Percentiles rank a stretch among this genome's conserved stretches.
Conservation (phyloP, 192 early-diverging fungal species). For the Physocladia obscura region DNA sequence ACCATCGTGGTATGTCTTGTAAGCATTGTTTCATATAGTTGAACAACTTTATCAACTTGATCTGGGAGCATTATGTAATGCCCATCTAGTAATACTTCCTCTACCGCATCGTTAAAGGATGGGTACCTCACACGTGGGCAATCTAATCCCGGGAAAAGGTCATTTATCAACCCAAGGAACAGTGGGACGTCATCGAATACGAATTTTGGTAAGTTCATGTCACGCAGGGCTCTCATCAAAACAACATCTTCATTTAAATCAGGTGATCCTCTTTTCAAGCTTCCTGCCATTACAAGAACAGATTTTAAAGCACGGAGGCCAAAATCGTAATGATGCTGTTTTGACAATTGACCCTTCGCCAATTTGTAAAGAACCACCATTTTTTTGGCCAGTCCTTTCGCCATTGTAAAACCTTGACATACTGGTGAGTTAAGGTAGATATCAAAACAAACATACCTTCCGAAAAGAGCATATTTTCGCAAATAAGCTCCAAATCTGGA, state of each 20-base stretch:
- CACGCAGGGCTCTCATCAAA: conserved; percentile 59
- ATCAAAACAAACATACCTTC: too few species aligned
- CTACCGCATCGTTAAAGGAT: conserved; percentile 66
- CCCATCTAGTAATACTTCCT: conserved; percentile 54
- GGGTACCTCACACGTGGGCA: conserved; percentile 63
- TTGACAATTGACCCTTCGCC: conserved; percentile 59
- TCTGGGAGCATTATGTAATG: conserved; percentile 58
- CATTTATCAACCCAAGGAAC: conserved; percentile 58
- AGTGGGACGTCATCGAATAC: conserved; percentile 66
- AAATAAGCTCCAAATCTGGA: conserved; percentile 62
- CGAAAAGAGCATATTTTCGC: conserved; percentile 70
- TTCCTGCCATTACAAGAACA: conserved; percentile 63
- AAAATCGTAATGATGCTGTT: conserved; percentile 66
- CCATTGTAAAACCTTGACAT: conserved; percentile 63
- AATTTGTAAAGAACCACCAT: conserved; percentile 67
- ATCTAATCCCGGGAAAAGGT: conserved; percentile 62
- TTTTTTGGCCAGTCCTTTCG: conserved; percentile 71
- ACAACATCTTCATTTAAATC: conserved; percentile 63
- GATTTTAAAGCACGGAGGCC: conserved; percentile 60
- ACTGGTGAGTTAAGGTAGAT: too few species aligned
- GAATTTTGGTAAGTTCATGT: conserved; percentile 67
- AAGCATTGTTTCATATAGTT: conserved; percentile 65
- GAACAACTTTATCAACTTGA: conserved; percentile 64
- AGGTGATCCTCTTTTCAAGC: conserved; percentile 59
- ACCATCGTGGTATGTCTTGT: conserved; percentile 63